Base-by-base conservation (phyloP, 768 basidiomycete species). In the Nidularia sp. region DNA sequence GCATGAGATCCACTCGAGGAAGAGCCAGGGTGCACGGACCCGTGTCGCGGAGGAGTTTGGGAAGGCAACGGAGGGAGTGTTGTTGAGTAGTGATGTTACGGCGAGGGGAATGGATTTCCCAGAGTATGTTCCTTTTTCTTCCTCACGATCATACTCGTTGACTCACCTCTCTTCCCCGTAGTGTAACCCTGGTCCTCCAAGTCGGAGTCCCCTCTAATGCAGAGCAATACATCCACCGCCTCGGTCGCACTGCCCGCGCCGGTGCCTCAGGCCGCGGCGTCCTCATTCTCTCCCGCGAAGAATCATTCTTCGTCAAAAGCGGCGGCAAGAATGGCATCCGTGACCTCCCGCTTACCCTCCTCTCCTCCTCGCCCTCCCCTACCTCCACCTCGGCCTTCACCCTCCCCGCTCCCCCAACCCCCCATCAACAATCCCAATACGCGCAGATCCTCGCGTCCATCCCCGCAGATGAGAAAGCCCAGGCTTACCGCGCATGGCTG, bases 81-180 rank as follows among this genome's bases (percentile, higher is more conserved):
- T 96, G 48, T 75, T 97, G 58, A 88, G 85, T 3, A 93, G 92
- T 1, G 93, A 96, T 58, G 85, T 96, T 4, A 93, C 90, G 31
- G 91, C 92, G 18, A 82, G 92, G 52, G 91, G 91, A 12, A 80
- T 95, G 44, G 91, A 96, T 66, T 96, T 95, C 64, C 92, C 92
- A 6, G 83, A 29, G 88, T 45, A 90, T 88, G 13, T 88, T 88
- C 8, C 81, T 88, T 43, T 88, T 88, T 0, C 88, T 88, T 4
- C 70, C 80, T 45, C 70, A 76, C 4, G 86, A 88, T 0, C 74
- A 72, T 36, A 84, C 85, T 2, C 70, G 83, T 49, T 58, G 87
- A 43, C 66, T 87, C 39, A 74, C 86, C 47, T 72, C 78, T 36
- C 72, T 73, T 5, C 69, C 66, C 66, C 86, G 88, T 56, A 51